A percentile compares a stretch with the other conserved stretches of the same genome.
phyloP scores from a whole-genome alignment of 1,139 yeast genomes.

The Maudiozyma humilis region DNA sequence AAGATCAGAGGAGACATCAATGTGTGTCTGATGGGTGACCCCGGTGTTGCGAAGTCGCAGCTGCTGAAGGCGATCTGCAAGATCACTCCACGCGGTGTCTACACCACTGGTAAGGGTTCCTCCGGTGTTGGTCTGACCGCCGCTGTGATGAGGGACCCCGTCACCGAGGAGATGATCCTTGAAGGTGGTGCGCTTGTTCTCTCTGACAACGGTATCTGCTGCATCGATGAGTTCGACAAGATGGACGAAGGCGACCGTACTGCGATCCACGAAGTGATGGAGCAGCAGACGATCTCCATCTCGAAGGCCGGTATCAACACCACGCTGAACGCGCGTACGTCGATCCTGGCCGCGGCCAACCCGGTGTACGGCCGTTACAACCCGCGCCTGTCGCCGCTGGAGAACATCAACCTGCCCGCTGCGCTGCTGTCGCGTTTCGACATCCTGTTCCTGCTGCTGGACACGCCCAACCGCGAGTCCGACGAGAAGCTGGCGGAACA shows the following conservation, averaged over 20 bases:
- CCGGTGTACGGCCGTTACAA: conserved; percentile 95
- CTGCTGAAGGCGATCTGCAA: conserved; percentile 82
- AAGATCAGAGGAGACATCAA: conserved; percentile 96
- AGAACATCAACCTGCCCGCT: conserved; percentile 93
- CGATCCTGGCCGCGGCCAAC: conserved; percentile 95
- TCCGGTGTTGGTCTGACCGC: conserved; percentile 99
- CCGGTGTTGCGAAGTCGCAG: conserved; percentile 99
- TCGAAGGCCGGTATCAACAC: conserved; percentile 98
- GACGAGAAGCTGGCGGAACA: conserved; percentile 88
- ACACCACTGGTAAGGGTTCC: conserved; percentile 97
- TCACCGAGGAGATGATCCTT: conserved; percentile 94
- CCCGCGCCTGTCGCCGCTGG: conserved; percentile 82
- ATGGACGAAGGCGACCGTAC: conserved; percentile 97
- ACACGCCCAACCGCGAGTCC: conserved; percentile 68
- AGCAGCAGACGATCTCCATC: conserved; percentile 95
- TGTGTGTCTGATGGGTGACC: conserved; percentile 97
- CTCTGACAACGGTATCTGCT: conserved; percentile 97
- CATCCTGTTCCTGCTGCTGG: conserved; percentile 76
- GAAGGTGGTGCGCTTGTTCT: conserved; percentile 98
- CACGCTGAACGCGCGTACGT: conserved; percentile 89
- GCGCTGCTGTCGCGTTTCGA: conserved; percentile 95
- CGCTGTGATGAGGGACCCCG: conserved; percentile 97
- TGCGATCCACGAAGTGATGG: conserved; percentile 99
- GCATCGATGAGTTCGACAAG: conserved; percentile 97
- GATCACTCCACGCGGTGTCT: conserved; percentile 93